phyloP scores from a whole-genome alignment of 257 asterid genomes.

The Solanum commersonii region DNA sequence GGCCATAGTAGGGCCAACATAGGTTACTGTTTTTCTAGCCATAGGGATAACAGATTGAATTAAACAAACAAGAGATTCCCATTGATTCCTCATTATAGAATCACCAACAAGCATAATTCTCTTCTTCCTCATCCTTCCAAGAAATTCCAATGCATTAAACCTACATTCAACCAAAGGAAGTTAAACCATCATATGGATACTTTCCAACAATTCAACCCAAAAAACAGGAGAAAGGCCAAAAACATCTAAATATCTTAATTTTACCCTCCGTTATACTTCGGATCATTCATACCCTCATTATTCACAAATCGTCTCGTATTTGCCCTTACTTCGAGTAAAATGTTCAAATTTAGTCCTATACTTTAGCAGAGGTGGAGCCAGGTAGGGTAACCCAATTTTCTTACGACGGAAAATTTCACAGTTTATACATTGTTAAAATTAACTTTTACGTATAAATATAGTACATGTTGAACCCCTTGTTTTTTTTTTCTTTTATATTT shows the following conservation, averaged over 20 bases:
- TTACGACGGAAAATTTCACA: background rate
- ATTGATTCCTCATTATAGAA: slow-evolving; percentile 87
- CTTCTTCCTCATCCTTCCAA: slow-evolving; percentile 80
- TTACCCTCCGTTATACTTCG: background rate
- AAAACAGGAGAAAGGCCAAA: background rate
- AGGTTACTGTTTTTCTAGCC: slow-evolving; percentile 55
- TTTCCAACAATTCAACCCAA: background rate
- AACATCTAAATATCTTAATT: background rate
- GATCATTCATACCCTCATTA: background rate
- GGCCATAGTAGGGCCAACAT: slow-evolving; percentile 79
- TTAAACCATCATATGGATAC: background rate
- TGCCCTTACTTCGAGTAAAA: background rate
- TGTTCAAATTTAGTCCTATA: background rate
- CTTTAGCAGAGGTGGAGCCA: background rate
- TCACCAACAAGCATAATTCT: slow-evolving; percentile 90
- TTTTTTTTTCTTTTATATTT: background rate
- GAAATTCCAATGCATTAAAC: slow-evolving; percentile 83
- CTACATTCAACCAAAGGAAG: slow-evolving; percentile 20
- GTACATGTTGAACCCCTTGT: background rate
- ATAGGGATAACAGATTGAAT: slow-evolving; percentile 74
- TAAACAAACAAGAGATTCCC: slow-evolving; percentile 93
- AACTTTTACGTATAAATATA: background rate
- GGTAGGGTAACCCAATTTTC: background rate
- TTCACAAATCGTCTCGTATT: background rate
- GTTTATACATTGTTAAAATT: background rate